Evolutionary conservation across 2,329 filamentous ascomycete genomes (phyloP).

Genomic region (Drechslerella stenobrocha): DNA sequence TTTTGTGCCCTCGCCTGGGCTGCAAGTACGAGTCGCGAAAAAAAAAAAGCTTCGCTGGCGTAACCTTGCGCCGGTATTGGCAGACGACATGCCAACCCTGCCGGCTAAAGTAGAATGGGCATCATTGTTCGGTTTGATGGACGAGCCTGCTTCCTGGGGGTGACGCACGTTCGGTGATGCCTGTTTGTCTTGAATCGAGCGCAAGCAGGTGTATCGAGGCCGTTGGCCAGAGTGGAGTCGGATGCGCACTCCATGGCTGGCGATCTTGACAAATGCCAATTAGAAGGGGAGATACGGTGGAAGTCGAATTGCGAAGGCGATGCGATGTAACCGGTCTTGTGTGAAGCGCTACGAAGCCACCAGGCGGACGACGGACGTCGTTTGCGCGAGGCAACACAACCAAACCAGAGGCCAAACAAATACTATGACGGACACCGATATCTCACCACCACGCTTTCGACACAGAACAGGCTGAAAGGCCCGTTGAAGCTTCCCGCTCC

Average conservation of each 20-base stretch:
- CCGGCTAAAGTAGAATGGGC: conserved; percentile 4
- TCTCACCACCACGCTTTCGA: not conserved
- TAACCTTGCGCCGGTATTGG: conserved; percentile 45
- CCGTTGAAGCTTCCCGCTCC: not conserved
- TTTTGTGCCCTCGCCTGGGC: conserved; percentile 27
- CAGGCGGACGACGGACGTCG: no score
- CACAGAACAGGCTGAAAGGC: conserved; percentile 12
- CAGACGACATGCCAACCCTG: conserved; percentile 47
- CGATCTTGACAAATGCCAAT: conserved; percentile 40
- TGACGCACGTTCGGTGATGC: conserved; percentile 25
- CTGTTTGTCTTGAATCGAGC: no score
- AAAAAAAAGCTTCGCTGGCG: conserved; percentile 47
- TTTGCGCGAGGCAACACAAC: no score
- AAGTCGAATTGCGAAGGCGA: no score
- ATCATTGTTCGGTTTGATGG: no score
- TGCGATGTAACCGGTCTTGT: no score
- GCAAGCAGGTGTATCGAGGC: no score
- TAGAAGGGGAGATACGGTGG: not conserved
- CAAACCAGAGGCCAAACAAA: no score
- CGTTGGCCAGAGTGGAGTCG: no score
- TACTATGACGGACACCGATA: no score
- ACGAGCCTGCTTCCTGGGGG: not conserved
- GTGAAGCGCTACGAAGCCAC: no score
- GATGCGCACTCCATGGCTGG: no score
- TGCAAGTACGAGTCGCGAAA: conserved; percentile 19